Percentiles rank a stretch among this genome's conserved stretches.
Evolutionary conservation across 2,329 filamentous ascomycete species (phyloP).

Genomic region (Pseudocercospora vitis): DNA sequence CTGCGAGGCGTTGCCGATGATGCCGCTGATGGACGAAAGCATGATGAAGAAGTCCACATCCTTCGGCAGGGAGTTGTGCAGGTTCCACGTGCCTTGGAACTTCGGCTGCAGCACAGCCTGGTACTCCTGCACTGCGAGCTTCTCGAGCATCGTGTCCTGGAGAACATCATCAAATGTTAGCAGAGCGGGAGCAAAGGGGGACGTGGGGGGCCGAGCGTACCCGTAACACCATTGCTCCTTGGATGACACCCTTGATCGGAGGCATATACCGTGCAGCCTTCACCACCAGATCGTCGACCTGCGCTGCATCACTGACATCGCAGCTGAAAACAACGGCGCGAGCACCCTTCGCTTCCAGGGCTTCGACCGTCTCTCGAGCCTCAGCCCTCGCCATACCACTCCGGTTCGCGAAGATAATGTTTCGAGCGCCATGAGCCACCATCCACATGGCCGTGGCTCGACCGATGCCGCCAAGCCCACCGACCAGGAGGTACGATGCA

Average conservation of each 20-base stretch:
- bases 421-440: conserved; percentile 21
- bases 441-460: conserved; percentile 22
- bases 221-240: conserved; percentile 38
- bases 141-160: conserved; percentile 28
- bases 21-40: conserved; percentile 24
- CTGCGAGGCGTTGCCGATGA: conserved; percentile 27
- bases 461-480: conserved; percentile 31
- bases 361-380: neutral
- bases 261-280: neutral
- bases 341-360: neutral
- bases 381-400: conserved; percentile 1
- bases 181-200: too few species aligned
- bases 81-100: conserved; percentile 33
- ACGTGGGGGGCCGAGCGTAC: too few species aligned
- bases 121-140: conserved; percentile 9
- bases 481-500: conserved; percentile 29
- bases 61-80: conserved; percentile 18
- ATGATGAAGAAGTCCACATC: conserved; percentile 36
- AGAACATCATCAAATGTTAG: conserved; percentile 23
- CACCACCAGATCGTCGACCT: neutral
- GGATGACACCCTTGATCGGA: conserved; percentile 24
- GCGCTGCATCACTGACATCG: neutral
- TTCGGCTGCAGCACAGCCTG: conserved; percentile 32
- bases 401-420: conserved; percentile 11
- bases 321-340: neutral